Conservation (phyloP, 768 basidiomycete genomes). For the Gymnopilus dilepis region DNA sequence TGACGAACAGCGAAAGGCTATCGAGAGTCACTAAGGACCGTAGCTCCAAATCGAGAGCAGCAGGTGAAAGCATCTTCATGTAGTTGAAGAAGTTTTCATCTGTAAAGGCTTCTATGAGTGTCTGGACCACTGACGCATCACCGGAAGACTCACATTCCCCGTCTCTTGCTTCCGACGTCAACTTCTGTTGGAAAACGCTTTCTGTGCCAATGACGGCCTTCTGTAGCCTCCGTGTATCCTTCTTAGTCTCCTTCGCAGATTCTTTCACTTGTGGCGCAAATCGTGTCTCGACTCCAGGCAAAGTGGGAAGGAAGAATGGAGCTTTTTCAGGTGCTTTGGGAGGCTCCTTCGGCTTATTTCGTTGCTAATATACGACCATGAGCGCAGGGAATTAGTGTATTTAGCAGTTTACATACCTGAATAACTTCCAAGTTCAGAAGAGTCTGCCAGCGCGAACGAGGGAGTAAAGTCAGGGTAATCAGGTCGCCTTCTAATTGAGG, state of each 20-base stretch:
- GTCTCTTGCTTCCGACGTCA: conserved; percentile 57
- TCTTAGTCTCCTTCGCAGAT: conserved; percentile 40
- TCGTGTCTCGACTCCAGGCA: conserved; percentile 85
- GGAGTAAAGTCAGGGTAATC: conserved; percentile 91
- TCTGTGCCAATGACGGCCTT: conserved; percentile 55
- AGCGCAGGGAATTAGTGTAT: neutral
- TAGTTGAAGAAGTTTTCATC: conserved; percentile 86
- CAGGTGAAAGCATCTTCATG: conserved; percentile 86
- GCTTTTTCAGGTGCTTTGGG: conserved; percentile 95
- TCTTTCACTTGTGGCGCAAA: conserved; percentile 64
- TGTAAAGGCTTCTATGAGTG: conserved; percentile 30
- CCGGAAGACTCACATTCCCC: conserved; percentile 68
- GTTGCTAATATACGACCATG: conserved; percentile 57
- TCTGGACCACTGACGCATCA: neutral
- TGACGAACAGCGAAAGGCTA: conserved; percentile 70
- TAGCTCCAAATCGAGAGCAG: conserved; percentile 89
- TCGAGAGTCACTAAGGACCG: conserved; percentile 74
- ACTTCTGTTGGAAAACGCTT: conserved; percentile 73
- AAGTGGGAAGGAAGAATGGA: conserved; percentile 95
- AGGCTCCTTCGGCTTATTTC: conserved; percentile 96
- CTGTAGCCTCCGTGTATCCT: conserved; percentile 57
- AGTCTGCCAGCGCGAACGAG: conserved; percentile 95
- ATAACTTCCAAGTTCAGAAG: conserved; percentile 96
- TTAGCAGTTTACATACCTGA: conserved; percentile 53
- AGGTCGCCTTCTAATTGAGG: conserved; percentile 88